Conservation (phyloP, 2,329 filamentous ascomycete genomes). For the Calonectria naviculata region DNA sequence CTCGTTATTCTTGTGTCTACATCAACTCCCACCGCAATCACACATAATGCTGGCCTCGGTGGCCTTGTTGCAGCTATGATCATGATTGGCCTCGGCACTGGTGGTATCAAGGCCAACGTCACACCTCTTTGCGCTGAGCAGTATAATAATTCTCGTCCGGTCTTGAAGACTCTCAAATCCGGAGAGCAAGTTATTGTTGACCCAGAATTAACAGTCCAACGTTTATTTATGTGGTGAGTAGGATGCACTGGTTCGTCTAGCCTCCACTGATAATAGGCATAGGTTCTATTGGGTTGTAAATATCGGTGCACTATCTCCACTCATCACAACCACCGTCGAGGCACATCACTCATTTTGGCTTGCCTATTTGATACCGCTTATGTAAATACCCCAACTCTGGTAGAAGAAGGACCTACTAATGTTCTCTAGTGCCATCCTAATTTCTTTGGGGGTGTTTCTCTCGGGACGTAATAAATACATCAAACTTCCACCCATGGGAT, state of each 20-base stretch:
- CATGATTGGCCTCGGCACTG: slow-evolving; percentile 18
- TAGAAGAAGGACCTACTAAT: not conserved
- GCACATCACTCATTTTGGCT: slow-evolving; percentile 26
- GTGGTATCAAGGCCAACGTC: slow-evolving; percentile 26
- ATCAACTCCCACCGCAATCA: slow-evolving; percentile 14
- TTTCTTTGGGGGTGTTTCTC: slow-evolving; percentile 14
- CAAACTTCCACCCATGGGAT: slow-evolving; percentile 15
- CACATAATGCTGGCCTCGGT: slow-evolving; percentile 13
- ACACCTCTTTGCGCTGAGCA: slow-evolving; percentile 24
- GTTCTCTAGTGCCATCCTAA: slow-evolving; percentile 8
- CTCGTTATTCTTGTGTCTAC: slow-evolving; percentile 26
- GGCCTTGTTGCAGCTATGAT: slow-evolving; percentile 23
- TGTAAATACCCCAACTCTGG: slow-evolving; percentile 17
- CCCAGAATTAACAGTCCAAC: slow-evolving; percentile 22
- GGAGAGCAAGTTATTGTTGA: slow-evolving; percentile 25
- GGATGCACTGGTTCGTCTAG: not conserved
- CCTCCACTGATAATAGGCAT: not conserved
- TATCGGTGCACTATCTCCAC: slow-evolving; percentile 19
- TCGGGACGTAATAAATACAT: slow-evolving; percentile 15
- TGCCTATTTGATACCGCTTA: slow-evolving; percentile 29
- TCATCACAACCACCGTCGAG: slow-evolving; percentile 24
- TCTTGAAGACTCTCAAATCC: slow-evolving; percentile 22
- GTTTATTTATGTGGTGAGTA: slow-evolving; percentile 24
- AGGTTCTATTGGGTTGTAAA: slow-evolving; percentile 31
- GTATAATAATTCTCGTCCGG: slow-evolving; percentile 18